Evolutionary conservation across 441 rosid genomes (phyloP).

Genomic region (Croton laevigatus): DNA sequence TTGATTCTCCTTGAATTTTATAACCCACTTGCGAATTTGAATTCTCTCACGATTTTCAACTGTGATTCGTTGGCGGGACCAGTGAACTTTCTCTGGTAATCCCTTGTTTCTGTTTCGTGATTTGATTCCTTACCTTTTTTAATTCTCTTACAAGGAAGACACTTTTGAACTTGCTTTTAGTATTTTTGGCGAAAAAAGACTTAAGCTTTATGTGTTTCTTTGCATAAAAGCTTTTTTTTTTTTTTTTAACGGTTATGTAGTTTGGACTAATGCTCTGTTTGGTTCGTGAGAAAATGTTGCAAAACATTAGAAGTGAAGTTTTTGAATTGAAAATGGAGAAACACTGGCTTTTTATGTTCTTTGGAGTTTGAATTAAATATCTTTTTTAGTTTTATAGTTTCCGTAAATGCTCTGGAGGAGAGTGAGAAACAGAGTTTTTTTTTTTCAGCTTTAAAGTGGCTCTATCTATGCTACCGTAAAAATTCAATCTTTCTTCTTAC

Average conservation of each 20-base stretch:
- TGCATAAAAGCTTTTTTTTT: not conserved
- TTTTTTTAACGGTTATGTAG: not conserved
- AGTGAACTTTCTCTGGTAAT: slow-evolving; percentile 34
- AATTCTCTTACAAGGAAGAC: not conserved
- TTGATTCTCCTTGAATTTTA: slow-evolving; percentile 23
- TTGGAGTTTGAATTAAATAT: not conserved
- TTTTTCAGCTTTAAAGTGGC: not conserved
- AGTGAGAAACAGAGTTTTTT: not conserved
- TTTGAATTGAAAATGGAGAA: not conserved
- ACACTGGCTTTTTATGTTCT: not conserved
- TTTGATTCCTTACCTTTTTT: slow-evolving; percentile 16
- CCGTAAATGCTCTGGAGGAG: not conserved
- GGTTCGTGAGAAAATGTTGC: not conserved
- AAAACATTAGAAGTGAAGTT: not conserved
- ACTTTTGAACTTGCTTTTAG: not conserved
- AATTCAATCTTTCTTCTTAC: not conserved
- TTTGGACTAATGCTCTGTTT: slow-evolving; percentile 15
- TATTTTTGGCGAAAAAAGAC: not conserved
- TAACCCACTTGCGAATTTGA: slow-evolving; percentile 31
- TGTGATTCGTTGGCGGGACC: slow-evolving; percentile 20
- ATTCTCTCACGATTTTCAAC: slow-evolving; percentile 23
- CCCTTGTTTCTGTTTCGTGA: slow-evolving; percentile 19
- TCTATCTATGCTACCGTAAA: not conserved
- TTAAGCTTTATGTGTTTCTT: not conserved
- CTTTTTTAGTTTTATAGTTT: not conserved